phyloP scores from a whole-genome alignment of 805 yeast genomes.

The Saccharomycopsis sp. region DNA sequence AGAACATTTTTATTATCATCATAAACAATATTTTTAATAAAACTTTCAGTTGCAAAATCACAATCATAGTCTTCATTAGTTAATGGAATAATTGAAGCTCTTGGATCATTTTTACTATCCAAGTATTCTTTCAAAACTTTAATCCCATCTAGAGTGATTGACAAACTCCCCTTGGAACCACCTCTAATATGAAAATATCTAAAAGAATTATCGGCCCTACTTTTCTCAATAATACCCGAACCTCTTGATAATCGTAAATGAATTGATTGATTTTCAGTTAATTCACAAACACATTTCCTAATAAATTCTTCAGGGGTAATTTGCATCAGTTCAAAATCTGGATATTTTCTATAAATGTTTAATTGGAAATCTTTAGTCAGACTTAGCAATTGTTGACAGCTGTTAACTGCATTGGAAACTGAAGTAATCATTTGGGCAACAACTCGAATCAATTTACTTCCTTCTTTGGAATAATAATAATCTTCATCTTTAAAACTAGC shows the following conservation, averaged over 20 bases:
- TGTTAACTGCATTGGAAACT: conserved; percentile 41
- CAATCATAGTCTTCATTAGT: conserved; percentile 20
- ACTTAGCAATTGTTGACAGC: conserved; percentile 45
- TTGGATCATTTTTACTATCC: conserved; percentile 3
- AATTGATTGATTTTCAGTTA: conserved; percentile 33
- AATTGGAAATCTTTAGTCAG: conserved; percentile 63
- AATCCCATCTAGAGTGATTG: conserved; percentile 22
- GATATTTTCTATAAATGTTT: conserved; percentile 52
- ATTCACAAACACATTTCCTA: conserved; percentile 51
- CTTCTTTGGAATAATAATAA: conserved; percentile 59
- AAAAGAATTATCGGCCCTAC: conserved; percentile 10
- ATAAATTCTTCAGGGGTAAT: conserved; percentile 57
- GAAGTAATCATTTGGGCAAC: conserved; percentile 55
- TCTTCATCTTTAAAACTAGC: conserved; percentile 26
- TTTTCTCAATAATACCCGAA: conserved; percentile 22
- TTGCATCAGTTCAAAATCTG: conserved; percentile 52
- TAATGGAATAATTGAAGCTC: conserved; percentile 11
- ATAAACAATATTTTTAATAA: conserved; percentile 14
- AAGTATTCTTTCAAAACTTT: conserved; percentile 13
- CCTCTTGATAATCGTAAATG: background rate
- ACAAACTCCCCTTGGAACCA: conserved; percentile 26
- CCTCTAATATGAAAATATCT: conserved; percentile 18
- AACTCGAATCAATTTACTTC: conserved; percentile 53
- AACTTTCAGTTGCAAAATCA: conserved; percentile 13
- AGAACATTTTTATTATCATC: conserved; percentile 46